phyloP scores from a whole-genome alignment of 1,139 yeast species.

The Diutina rugosa region DNA sequence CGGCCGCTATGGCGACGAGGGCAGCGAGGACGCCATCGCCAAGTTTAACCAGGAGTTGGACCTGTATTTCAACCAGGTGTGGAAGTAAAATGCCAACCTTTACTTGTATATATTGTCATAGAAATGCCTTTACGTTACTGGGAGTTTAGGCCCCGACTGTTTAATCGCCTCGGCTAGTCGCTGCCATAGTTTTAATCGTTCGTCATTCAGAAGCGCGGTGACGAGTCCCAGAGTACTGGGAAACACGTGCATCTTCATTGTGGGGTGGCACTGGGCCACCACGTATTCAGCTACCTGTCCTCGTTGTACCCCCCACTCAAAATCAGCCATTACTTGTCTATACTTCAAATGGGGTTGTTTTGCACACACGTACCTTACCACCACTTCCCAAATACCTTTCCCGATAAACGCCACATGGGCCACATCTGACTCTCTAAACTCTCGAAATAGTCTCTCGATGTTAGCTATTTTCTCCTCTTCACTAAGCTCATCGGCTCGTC shows the following conservation, averaged over 20 bases:
- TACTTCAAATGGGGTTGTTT: constrained; percentile 4
- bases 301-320: constrained; percentile 43
- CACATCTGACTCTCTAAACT: constrained; percentile 26
- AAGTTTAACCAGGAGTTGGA: constrained; percentile 21
- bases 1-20: constrained; percentile 25
- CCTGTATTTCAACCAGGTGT: constrained; percentile 18
- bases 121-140: background rate
- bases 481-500: constrained; percentile 42
- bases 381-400: constrained; percentile 66
- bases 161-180: constrained; percentile 11
- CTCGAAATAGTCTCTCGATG: constrained; percentile 39
- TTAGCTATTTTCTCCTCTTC: constrained; percentile 39
- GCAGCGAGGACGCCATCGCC: constrained; percentile 14
- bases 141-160: background rate
- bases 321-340: constrained; percentile 7
- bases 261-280: constrained; percentile 4
- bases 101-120: background rate
- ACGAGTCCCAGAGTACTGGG: constrained; percentile 77
- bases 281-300: constrained; percentile 7
- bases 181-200: constrained; percentile 39
- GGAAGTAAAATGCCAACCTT: constrained; percentile 13
- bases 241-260: constrained; percentile 33
- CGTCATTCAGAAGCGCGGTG: constrained; percentile 30
- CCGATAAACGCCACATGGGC: constrained; percentile 49
- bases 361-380: constrained; percentile 18